Base-by-base conservation (phyloP, 192 early-diverging fungal species). In the Coemansia umbellata region DNA sequence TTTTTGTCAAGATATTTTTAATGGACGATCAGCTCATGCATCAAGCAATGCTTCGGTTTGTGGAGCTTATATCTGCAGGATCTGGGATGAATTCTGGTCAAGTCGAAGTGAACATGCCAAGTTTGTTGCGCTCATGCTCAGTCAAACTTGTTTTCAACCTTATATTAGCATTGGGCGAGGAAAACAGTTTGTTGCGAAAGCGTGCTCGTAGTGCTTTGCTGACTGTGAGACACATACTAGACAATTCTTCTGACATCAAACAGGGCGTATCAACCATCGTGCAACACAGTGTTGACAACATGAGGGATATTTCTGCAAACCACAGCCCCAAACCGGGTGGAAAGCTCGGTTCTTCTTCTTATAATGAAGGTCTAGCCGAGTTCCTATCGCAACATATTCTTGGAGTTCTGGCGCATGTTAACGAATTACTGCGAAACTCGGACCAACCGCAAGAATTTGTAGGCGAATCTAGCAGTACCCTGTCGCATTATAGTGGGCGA, bases 11-110 rank as follows among this genome's bases (percentile, higher is more conserved):
- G 28, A 78, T 78, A 4, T 78, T 78, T 22, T 33, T 78, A 35
- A 67, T 78, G 53, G 75, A 78, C 53, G 75, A 78, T 41, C 69
- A 72, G 75, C 69, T 58, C 9, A 78, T 78, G 75, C 63, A 67
- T 23, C 48, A 68, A 44, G 75, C 60, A 0, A 63, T 78, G 61
- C 23, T 44, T 31, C 57, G 64, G 17, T 72, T 78, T 64, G 60
- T 78, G 22, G 31, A 53, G 27, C 43, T 72, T 17, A 63, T 78
- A 15, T 68, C 75, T 19, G 43, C 63, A 9, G 75, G 64, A 35
- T 64, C 67, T 8, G 58, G 47, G 43, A 32, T 58, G 30, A 43
- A 52, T 27, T 18, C 33, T 3, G 54, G 40, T 33, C 59, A 78
- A 26, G 57, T 71, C 18, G 74, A 71, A 26, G 75, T 78, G 4